Base-by-base conservation (phyloP, 1,284 basidiomycete genomes). In the Uromyces viciae-fabae region DNA sequence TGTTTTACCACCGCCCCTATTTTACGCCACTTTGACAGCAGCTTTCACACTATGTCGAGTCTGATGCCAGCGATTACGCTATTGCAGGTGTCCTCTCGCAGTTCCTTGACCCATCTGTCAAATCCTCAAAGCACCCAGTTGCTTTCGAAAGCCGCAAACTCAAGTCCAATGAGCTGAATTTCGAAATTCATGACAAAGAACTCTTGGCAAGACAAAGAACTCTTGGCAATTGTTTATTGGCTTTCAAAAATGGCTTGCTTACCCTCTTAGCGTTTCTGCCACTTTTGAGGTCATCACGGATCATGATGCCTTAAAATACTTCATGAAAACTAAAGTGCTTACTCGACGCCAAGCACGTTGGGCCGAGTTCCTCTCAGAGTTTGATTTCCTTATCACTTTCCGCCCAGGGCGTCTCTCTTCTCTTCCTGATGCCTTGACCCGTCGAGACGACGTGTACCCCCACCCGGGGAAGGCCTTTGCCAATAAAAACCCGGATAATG, bases 91-190 rank as follows among this genome's bases (percentile, higher is more conserved):
- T 76, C 2, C 36, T 76, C 0, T 36, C 46, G 15, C 74, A 76
- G 31, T 2, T 1, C 2, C n/a, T 3, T 0, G 1, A 1, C 22
- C 40, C 62, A 28, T 25, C 17, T 5, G 43, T 43, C n/a, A 17
- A 5, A 3, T 58, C 43, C 64, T 58, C 58, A 7, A 17, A 5
- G 5, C 74, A 64, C 64, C 74, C 58, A 7, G 40, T 76, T 7
- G 58, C 74, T 25, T 76, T 43, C 22, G 60, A 76, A n/a, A 62
- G 38, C 0, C 40, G 54, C 9, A 76, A 76, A 28, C 22, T 75
- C 4, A 75, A 75, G 14, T 25, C 52, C 11, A 14, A 46, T 8
- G 49, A 75, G 43, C 49, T 19, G 11, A 56, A 58, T 60, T 76
- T 28, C 49, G 56, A 38, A 3, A 43, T 25, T 28, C 74, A 76